Evolutionary conservation across 208 protist genomes (phyloP), one percentile per base, ranked within the genome.

Genomic region (Trichomonas tenax): DNA sequence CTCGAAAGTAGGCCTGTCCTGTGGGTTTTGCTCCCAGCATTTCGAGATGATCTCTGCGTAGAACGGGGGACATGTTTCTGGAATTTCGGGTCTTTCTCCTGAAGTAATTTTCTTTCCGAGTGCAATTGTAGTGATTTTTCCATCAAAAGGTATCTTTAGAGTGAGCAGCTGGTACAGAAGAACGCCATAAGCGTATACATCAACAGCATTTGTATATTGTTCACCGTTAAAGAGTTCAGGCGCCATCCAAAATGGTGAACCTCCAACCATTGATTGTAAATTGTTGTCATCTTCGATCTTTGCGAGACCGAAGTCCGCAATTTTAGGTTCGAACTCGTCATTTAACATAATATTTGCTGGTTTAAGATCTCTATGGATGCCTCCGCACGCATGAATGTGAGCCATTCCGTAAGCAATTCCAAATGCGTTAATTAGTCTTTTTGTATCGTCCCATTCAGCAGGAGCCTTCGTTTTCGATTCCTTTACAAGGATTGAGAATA

Each of bases 141-240:
- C 86, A 17, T 93, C 86, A 36, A 44, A 93, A 31, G 86, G 86
- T 14, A 93, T 34, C 21, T 38, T 34, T 17, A 15, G 23, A 49
- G 86, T 93, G 31, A 34, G 36, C 3, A 93, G 11, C 44, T 93
- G 86, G 44, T 51, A 93, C n/a, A 93, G 38, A 38, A 51, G 41
- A 9, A 93, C 44, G 26, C n/a, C 86, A 51, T 93, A 93, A 38
- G 86, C 86, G 36, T 48, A 93, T 38, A 93, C 86, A 51, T 93
- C 86, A 38, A 93, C 86, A 1, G 44, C 46, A 38, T 93, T 93
- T 51, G 40, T 93, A 51, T 93, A 93, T 93, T 93, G 86, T n/a
- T 34, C 44, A 34, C 44, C n/a, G 21, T 38, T 6, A 58, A 93
- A 93, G 17, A 93, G 86, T 51, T 93, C 86, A 38, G 86, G 86